phyloP scores from a whole-genome alignment of 2,329 filamentous ascomycete species.

The Scedosporium apiospermum region DNA sequence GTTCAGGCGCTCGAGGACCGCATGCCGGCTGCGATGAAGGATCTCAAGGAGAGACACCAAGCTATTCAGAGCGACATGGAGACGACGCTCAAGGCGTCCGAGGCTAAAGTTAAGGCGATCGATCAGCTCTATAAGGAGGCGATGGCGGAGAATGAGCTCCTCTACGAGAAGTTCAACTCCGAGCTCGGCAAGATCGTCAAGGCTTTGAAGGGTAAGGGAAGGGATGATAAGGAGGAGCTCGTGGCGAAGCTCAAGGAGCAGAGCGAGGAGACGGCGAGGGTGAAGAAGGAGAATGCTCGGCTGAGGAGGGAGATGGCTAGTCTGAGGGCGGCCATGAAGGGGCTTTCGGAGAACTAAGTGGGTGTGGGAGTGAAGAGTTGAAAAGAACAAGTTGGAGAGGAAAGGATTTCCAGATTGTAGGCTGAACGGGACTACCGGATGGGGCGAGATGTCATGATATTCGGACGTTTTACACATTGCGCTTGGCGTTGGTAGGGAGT shows the following conservation, averaged over 20 bases:
- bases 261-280: conserved; percentile 64
- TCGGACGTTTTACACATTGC: background rate
- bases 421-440: background rate
- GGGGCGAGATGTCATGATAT: background rate
- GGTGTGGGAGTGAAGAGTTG: background rate
- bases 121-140: conserved; percentile 85
- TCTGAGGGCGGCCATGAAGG: conserved; percentile 46
- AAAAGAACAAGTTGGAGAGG: background rate
- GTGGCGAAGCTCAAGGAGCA: conserved; percentile 60
- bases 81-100: conserved; percentile 59
- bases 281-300: conserved; percentile 79
- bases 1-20: conserved; percentile 59
- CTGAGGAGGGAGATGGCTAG: conserved; percentile 76
- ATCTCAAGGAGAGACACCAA: conserved; percentile 51
- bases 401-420: background rate
- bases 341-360: conserved; percentile 9
- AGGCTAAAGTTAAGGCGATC: conserved; percentile 70
- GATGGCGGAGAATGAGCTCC: conserved; percentile 81
- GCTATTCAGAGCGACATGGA: conserved; percentile 63
- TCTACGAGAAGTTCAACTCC: conserved; percentile 89
- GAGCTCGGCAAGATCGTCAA: conserved; percentile 77
- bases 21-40: conserved; percentile 49
- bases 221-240: conserved; percentile 72
- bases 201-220: conserved; percentile 61
- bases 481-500: background rate